Base-by-base conservation (phyloP, 306 rosid genomes). In the Geum urbanum region DNA sequence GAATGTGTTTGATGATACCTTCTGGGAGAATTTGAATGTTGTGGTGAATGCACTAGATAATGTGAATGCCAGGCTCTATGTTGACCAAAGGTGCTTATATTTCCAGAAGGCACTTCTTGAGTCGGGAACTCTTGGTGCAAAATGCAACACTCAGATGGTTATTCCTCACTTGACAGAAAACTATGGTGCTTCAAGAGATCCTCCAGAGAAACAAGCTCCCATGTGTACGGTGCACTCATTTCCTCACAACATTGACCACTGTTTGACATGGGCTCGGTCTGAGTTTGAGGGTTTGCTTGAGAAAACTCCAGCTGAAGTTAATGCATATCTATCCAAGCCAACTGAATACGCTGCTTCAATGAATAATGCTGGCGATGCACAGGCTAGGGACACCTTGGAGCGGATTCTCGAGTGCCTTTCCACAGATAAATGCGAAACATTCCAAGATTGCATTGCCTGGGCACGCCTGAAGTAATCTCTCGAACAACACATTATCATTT, bases 191-290 rank as follows among this genome's bases (percentile, higher is more conserved):
- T 94, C 99, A 43, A 91, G 99, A 79, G 99, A 94, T 77, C 99
- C 96, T 46, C 99, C 99, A 52, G 97, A 94, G 88, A 94, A 88
- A 80, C 96, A 94, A 80, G 99, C 99, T 2, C 99, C 99, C 9
- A 94, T 94, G 99, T 94, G 99, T 86, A 94, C 97, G 27, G 89
- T 94, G 58, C 99, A 94, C 84, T 94, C 99, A 4, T 94, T 94
- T 77, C 99, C 99, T 0, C 97, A 94, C 86, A 94, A 91, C 78
- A 94, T 94, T 71, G 97, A 94, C 54, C 99, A 94, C 74, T 94
- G 99, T 85, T 80, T 94, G 88, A 94, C 99, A 44, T 94, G 99
- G 99, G 99, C 97, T 66, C 90, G 99, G 73, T 94, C 99, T 14
- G 99, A 94, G 79, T 94, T 94, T 73, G 99, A 94, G 86, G 99